Evolutionary conservation across 2,329 filamentous ascomycete genomes (phyloP), one percentile per base, ranked within the genome.

Genomic region (Paecilomyces variotii): DNA sequence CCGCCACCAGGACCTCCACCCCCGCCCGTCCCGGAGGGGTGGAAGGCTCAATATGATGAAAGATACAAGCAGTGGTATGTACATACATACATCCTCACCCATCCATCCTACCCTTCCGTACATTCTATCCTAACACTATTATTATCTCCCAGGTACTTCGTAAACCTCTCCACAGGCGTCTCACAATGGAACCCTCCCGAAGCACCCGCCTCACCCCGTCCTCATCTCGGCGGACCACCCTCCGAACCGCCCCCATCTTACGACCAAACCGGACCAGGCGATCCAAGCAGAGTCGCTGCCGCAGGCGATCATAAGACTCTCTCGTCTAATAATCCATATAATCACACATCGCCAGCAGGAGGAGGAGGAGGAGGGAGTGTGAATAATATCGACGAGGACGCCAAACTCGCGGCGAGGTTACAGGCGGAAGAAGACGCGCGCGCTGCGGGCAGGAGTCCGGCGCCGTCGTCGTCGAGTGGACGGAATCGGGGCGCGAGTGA

Each of bases 161-260:
- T 96, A 61, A 94, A 97, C 78, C 84, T 89, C 61, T 84, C 87
- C 74, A 96, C 91, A 63, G 94, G 94, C 69, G 82, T 88, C 70
- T 96, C 92, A 4, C 89, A 93, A 81, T 97, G 92, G 92, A 89
- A 96, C 3, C 87, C 85, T 65, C 91, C 91, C 19, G 90, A 86
- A 39, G 87, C 85, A 65, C 91, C 91, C 19, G 90, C 86, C 35
- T 81, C 81, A 56, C 87, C 89, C 51, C 85, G 85, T 56, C 82
- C 84, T 19, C 34, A 59, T 53, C 55, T 63, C 51, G 62, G 64
- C 63, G 80, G 82, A 14, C 74, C 80, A 6, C 73, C 74, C 57
- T 67, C 72, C 54, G 70, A 74, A 39, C 65, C 73, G 52, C 70
- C 79, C 1, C 77, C 87, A 11, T 73, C 79, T 4, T 88, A 85